A percentile compares a stretch with the other conserved stretches of the same genome.
Conservation (phyloP, 2,329 filamentous ascomycete genomes). For the Hymenoscyphus fructigenus region DNA sequence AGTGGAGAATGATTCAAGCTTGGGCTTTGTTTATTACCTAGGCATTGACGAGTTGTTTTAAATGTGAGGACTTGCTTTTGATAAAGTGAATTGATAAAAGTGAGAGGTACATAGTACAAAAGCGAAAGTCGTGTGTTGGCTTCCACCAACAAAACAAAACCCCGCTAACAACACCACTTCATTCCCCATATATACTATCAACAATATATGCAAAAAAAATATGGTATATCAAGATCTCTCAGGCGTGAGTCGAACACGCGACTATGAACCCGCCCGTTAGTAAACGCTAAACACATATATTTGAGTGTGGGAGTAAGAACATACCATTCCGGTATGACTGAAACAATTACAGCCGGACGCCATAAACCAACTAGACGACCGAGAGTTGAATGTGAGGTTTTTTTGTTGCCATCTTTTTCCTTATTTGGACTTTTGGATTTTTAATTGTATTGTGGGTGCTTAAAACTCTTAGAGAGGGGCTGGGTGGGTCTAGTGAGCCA, state of each 20-base stretch:
- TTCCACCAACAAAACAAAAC: too few relatives aligned
- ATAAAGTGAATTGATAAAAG: too few relatives aligned
- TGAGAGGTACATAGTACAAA: too few relatives aligned
- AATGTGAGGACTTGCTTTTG: too few relatives aligned
- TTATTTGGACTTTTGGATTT: not conserved
- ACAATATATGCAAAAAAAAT: not conserved
- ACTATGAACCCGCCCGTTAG: conserved; percentile 6
- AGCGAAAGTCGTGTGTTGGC: too few relatives aligned
- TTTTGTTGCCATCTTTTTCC: not conserved
- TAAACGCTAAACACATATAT: not conserved
- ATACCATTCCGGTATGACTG: conserved; percentile 15
- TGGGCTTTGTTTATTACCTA: not conserved
- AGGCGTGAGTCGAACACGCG: conserved; percentile 14
- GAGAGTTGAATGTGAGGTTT: conserved; percentile 3
- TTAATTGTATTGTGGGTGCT: too few relatives aligned
- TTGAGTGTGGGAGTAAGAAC: not conserved
- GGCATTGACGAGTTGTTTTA: not conserved
- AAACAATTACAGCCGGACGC: conserved; percentile 13
- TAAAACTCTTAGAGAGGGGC: too few relatives aligned
- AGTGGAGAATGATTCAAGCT: not conserved
- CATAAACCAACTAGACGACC: conserved; percentile 17
- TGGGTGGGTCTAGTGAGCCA: too few relatives aligned
- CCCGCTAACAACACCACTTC: too few relatives aligned
- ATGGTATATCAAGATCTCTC: conserved; percentile 7
- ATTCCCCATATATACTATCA: not conserved